Conservation (phyloP, 1,284 basidiomycete species). For the Singerocomus rubriflavus region DNA sequence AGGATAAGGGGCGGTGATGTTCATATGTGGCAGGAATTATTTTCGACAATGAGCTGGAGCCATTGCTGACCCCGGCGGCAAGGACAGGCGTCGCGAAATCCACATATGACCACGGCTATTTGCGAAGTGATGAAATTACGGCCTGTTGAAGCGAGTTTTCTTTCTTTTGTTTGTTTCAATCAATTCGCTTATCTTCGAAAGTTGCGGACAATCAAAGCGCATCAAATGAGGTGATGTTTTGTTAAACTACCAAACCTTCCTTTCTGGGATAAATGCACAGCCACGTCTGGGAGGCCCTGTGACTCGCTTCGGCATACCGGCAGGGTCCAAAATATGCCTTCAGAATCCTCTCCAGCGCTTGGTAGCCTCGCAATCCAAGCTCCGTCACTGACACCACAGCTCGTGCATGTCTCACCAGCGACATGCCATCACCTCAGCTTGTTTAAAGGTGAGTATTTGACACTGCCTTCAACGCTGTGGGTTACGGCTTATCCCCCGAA, state of each 20-base stretch:
- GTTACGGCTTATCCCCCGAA: conserved; percentile 34
- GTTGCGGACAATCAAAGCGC: too few relatives aligned
- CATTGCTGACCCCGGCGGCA: neutral
- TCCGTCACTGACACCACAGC: conserved; percentile 54
- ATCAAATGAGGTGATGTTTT: too few relatives aligned
- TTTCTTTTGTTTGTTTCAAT: too few relatives aligned
- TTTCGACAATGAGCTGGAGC: conserved; percentile 27
- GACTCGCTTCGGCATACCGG: conserved; percentile 31
- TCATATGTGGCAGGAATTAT: conserved; percentile 11
- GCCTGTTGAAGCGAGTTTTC: too few relatives aligned
- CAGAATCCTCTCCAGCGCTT: conserved; percentile 50
- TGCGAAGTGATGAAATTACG: conserved; percentile 18
- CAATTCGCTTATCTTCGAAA: too few relatives aligned
- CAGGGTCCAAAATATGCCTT: conserved; percentile 40
- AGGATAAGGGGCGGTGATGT: conserved; percentile 2
- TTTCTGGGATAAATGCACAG: conserved; percentile 23
- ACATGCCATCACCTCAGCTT: conserved; percentile 78
- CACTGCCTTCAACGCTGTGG: conserved; percentile 2
- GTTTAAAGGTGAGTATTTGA: conserved; percentile 64
- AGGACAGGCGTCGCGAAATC: conserved; percentile 26
- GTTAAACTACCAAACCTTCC: conserved; percentile 32
- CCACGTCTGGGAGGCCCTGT: conserved; percentile 13
- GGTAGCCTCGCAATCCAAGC: conserved; percentile 69
- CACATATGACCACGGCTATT: conserved; percentile 2
- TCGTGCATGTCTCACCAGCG: conserved; percentile 61